A percentile compares a stretch with the other conserved stretches of the same genome.
Conservation (phyloP, 306 rosid species). For the Rosa rugosa region DNA sequence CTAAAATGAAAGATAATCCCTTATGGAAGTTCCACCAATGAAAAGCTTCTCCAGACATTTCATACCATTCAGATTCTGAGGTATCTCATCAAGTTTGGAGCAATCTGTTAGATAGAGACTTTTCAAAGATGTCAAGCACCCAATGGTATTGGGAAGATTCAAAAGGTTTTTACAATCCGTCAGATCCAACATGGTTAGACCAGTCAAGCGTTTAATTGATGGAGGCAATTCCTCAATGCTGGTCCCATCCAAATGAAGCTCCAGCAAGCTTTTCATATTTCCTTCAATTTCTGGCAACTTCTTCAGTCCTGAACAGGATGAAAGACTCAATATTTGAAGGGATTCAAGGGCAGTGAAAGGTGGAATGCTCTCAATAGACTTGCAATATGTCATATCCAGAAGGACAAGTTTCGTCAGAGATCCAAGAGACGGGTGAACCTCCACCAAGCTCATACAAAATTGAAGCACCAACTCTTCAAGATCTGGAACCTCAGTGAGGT, state of each 20-base stretch:
- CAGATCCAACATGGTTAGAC: constrained; percentile 15
- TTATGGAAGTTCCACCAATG: constrained; percentile 20
- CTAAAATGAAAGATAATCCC: constrained; percentile 1
- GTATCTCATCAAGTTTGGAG: constrained; percentile 2
- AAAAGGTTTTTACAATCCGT: constrained; percentile 15
- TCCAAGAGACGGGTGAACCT: constrained; percentile 12
- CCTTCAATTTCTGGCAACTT: background rate
- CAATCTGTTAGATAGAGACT: constrained; percentile 14
- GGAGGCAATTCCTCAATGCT: background rate
- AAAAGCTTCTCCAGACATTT: constrained; percentile 14
- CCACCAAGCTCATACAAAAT: no score
- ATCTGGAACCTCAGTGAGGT: no score
- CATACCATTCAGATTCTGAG: constrained; percentile 20
- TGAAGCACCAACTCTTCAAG: no score
- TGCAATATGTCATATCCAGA: constrained; percentile 4
- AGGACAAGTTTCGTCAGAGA: background rate
- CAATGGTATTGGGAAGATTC: constrained; percentile 19
- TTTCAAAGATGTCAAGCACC: constrained; percentile 18
- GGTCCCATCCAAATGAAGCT: background rate
- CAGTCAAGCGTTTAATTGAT: background rate
- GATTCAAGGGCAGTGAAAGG: background rate
- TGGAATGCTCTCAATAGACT: background rate
- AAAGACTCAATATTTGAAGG: constrained; percentile 4
- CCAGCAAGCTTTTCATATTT: background rate
- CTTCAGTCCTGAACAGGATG: constrained; percentile 17